Evolutionary conservation across 345 rosid species (phyloP), one percentile per base, ranked within the genome.

Genomic region (Pelargonium nanum): DNA sequence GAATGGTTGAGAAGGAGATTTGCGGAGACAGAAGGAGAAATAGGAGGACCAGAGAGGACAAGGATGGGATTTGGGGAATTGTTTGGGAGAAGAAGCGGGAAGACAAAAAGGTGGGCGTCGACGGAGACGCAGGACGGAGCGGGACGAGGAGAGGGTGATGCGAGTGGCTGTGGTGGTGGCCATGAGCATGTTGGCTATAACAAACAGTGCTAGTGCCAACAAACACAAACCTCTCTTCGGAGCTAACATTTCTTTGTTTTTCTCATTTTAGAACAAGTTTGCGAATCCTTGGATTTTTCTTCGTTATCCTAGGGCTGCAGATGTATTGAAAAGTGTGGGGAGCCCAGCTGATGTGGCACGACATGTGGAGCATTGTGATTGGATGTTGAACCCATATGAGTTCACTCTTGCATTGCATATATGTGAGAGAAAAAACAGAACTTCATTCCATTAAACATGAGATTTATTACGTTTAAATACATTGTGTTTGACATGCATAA

Each of bases 31-130:
- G 72, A 32, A 24, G 58, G 58, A 61, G 72, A 68, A 68, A n/a
- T 62, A 62, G 34, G 72, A 62, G 56, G 72, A 68, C 66, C 66
- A 68, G 58, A 68, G 72, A 7, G 67, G 72, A 26, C 72, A 68
- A n/a, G 67, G 67, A 12, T 25, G 40, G 0, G 55, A 62, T 32
- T 62, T 62, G 44, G 51, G 0, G 65, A 32, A n/a, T 4, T 22
- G 20, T 0, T 24, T n/a, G 10, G 60, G 22, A 55, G 32, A 22
- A 10, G 52, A 0, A 56, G 32, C 9, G 22, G 58, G 45, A 1
- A 1, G 4, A 10, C 57, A 22, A 15, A 4, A 32, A 0, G 55
- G 53, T 25, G 53, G 71, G 24, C 59, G 58, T 2, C 22, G 21
- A 53, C 40, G 64, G 23, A 16, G 19, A 6, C 13, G 53, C 26